Percentiles rank a stretch among this genome's conserved stretches.
phyloP scores from a whole-genome alignment of 352 stramenopile genomes.

The Pelagophyceae sp. region DNA sequence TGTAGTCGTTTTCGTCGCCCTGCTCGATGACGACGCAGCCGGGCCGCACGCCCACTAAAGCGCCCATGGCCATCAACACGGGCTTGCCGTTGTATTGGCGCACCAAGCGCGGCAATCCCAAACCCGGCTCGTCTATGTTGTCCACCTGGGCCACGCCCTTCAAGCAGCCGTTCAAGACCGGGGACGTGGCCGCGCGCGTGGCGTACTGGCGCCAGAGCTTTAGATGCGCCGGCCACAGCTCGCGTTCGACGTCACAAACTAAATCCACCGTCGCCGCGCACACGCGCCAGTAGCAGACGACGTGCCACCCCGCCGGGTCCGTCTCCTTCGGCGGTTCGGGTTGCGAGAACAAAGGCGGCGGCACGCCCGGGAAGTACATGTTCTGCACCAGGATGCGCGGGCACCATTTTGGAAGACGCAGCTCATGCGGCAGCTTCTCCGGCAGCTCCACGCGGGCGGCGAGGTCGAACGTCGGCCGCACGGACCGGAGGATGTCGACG shows the following conservation, averaged over 20 bases:
- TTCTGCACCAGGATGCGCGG: not conserved
- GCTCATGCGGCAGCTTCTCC: not conserved
- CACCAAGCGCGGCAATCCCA: not conserved
- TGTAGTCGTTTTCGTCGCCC: slow-evolving; percentile 11
- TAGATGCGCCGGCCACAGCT: slow-evolving; percentile 3
- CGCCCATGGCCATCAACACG: slow-evolving; percentile 2
- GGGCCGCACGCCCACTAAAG: not conserved
- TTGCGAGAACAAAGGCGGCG: not conserved
- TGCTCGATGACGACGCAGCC: not conserved
- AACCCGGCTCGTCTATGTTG: not conserved
- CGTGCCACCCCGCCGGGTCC: not conserved
- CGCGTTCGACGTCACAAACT: not conserved
- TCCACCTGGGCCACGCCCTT: slow-evolving; percentile 12
- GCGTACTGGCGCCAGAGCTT: slow-evolving; percentile 3
- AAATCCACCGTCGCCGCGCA: not conserved
- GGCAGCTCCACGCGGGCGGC: not conserved
- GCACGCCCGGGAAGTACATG: slow-evolving; percentile 13
- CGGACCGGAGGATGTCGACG: not conserved
- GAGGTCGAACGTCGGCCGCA: not conserved
- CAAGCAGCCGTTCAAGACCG: slow-evolving; percentile 8
- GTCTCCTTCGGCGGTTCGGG: too few species aligned
- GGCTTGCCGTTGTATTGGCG: slow-evolving; percentile 16
- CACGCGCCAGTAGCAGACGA: slow-evolving; percentile 18
- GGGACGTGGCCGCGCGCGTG: not conserved
- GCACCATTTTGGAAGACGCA: not conserved